These are phyloP conservation scores for Sporothrix luriei DNA, from an alignment of 2,329 filamentous ascomycete genomes.

Conservation along the genomic window DNA sequence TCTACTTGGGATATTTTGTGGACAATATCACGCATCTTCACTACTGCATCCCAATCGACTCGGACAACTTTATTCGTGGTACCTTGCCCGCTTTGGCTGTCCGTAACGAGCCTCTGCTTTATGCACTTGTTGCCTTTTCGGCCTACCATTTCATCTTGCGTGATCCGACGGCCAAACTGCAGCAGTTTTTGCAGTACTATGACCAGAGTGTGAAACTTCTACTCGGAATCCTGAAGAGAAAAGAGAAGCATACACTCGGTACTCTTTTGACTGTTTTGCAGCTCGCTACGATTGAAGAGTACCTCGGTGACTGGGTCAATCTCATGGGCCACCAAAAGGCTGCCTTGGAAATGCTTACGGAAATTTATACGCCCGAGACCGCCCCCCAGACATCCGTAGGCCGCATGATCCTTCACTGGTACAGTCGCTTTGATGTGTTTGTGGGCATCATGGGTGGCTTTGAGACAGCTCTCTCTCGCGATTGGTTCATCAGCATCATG, in stretches of 20 bases:
- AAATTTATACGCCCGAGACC: conserved; percentile 75
- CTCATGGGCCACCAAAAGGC: conserved; percentile 90
- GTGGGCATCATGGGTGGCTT: conserved; percentile 81
- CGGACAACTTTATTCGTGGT: conserved; percentile 71
- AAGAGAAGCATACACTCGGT: conserved; percentile 69
- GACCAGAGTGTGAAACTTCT: conserved; percentile 82
- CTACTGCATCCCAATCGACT: conserved; percentile 75
- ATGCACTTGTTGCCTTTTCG: conserved; percentile 84
- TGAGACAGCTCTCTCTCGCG: conserved; percentile 69
- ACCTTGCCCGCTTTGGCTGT: conserved; percentile 73
- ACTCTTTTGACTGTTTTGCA: conserved; percentile 88
- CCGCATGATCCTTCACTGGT: conserved; percentile 82
- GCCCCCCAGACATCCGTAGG: conserved; percentile 71
- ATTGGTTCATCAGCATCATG: conserved; percentile 73
- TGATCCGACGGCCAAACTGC: conserved; percentile 70
- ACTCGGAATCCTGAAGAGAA: conserved; percentile 68
- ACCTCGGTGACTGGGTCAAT: conserved; percentile 93
- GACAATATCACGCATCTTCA: conserved; percentile 79
- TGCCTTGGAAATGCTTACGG: conserved; percentile 76
- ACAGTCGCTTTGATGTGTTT: conserved; percentile 83
- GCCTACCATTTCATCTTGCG: conserved; percentile 81
- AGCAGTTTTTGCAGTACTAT: conserved; percentile 85
- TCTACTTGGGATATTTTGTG: conserved; percentile 76
- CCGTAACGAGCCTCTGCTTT: conserved; percentile 75
- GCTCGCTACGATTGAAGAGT: conserved; percentile 94